Conservation (phyloP, 2,329 filamentous ascomycete genomes). For the Xylariales sp. region DNA sequence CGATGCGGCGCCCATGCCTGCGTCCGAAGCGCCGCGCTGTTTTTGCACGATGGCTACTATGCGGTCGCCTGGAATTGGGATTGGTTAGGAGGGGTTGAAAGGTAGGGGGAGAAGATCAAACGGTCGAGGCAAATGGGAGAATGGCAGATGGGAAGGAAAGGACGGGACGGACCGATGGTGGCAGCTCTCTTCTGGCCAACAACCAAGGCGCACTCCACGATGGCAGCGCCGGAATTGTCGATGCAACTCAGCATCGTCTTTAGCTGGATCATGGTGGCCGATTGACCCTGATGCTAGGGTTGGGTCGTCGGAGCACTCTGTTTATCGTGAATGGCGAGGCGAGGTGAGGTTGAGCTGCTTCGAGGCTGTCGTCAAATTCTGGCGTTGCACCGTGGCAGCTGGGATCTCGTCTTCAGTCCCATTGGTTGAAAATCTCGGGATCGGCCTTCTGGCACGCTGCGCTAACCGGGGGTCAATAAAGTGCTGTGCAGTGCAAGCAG, state of each 20-base stretch:
- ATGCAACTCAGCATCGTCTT: slow-evolving; percentile 99
- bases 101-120: not conserved
- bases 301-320: not conserved
- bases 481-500: too few species aligned
- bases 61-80: slow-evolving; percentile 67
- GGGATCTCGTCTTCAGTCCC: too few species aligned
- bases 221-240: slow-evolving; percentile 96
- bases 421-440: not conserved
- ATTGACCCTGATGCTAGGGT: slow-evolving; percentile 13
- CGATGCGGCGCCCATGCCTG: slow-evolving; percentile 65
- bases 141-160: not conserved
- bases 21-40: slow-evolving; percentile 74
- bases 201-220: slow-evolving; percentile 94
- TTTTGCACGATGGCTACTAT: slow-evolving; percentile 98
- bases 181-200: slow-evolving; percentile 86
- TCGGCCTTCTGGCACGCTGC: not conserved
- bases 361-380: slow-evolving; percentile 10
- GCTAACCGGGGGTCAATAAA: too few species aligned
- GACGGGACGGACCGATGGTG: slow-evolving; percentile 66
- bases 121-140: too few species aligned
- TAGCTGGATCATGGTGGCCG: slow-evolving; percentile 80
- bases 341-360: not conserved
- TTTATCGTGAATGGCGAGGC: too few species aligned
- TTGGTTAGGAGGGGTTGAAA: slow-evolving; percentile 9
- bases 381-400: slow-evolving; percentile 2